Conservation (phyloP, 352 stramenopile genomes). For the Hyaloperonospora arabidopsidis region DNA sequence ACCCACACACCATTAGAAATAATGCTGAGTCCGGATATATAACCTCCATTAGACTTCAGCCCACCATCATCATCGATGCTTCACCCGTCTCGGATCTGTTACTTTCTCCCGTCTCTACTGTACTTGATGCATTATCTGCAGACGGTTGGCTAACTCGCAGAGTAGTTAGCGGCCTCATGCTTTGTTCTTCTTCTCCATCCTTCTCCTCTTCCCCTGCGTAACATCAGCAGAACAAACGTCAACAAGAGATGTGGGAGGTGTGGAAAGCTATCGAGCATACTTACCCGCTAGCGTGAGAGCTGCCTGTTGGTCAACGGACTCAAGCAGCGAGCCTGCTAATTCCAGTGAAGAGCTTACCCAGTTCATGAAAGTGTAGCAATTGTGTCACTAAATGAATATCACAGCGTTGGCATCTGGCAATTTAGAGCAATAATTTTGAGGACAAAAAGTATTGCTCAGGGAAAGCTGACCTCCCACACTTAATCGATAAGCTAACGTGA, state of each 20-base stretch:
- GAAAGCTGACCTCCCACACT: too few relatives aligned
- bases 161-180: conserved; percentile 22
- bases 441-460: too few relatives aligned
- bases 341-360: conserved; percentile 82
- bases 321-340: conserved; percentile 67
- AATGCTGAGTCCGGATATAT: not conserved
- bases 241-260: not conserved
- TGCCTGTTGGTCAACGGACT: conserved; percentile 81
- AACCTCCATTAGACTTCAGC: not conserved
- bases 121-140: conserved; percentile 8
- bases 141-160: conserved; percentile 15
- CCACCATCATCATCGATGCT: conserved; percentile 10
- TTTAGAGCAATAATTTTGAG: too few relatives aligned
- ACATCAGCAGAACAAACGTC: conserved; percentile 5
- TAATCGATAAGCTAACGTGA: too few relatives aligned
- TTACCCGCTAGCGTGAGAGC: conserved; percentile 55
- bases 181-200: conserved; percentile 11
- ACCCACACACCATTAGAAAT: conserved; percentile 3
- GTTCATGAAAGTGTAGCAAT: conserved; percentile 32
- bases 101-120: conserved; percentile 6
- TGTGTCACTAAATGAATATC: too few relatives aligned
- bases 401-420: too few relatives aligned
- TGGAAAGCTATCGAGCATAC: not conserved
- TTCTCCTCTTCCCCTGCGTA: conserved; percentile 19
- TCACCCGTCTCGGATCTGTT: conserved; percentile 2